Conservation (phyloP, 371 early-diverging fungal genomes). For the Batrachochytrium dendrobatidis region DNA sequence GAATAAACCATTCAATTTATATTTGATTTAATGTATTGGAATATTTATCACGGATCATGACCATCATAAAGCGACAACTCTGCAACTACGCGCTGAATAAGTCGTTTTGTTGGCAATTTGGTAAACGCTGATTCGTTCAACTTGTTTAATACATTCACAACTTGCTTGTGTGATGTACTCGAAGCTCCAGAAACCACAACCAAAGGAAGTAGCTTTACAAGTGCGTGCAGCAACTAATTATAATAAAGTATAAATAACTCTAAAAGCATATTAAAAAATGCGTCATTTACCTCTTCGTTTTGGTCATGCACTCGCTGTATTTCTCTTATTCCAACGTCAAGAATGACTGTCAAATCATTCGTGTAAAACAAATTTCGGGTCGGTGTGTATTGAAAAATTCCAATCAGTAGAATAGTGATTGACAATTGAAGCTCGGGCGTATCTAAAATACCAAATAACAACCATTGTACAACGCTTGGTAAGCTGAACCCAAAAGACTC, state of each 20-base stretch:
- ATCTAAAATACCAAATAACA: constrained; percentile 45
- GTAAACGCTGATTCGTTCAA: not conserved
- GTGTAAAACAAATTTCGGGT: constrained; percentile 73
- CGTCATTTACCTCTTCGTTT: constrained; percentile 1
- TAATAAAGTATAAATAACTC: no score
- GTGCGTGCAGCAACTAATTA: not conserved
- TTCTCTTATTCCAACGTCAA: constrained; percentile 76
- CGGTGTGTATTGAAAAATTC: constrained; percentile 52
- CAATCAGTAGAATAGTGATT: constrained; percentile 61
- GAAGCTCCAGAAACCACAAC: not conserved
- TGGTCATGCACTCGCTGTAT: constrained; percentile 2
- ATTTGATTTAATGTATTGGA: no score
- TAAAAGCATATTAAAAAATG: not conserved
- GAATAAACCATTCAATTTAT: no score
- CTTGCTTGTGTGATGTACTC: not conserved
- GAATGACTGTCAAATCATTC: constrained; percentile 75
- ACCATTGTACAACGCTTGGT: constrained; percentile 1
- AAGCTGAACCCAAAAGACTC: constrained; percentile 5
- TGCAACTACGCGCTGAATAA: not conserved
- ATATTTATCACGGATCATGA: no score
- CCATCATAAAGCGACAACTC: no score
- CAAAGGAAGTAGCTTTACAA: not conserved
- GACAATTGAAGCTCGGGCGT: constrained; percentile 60
- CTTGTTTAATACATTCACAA: not conserved
- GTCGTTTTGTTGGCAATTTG: not conserved